These are phyloP conservation scores for Ogataea corticis DNA, from an alignment of 805 yeast species.

Conservation along the genomic window DNA sequence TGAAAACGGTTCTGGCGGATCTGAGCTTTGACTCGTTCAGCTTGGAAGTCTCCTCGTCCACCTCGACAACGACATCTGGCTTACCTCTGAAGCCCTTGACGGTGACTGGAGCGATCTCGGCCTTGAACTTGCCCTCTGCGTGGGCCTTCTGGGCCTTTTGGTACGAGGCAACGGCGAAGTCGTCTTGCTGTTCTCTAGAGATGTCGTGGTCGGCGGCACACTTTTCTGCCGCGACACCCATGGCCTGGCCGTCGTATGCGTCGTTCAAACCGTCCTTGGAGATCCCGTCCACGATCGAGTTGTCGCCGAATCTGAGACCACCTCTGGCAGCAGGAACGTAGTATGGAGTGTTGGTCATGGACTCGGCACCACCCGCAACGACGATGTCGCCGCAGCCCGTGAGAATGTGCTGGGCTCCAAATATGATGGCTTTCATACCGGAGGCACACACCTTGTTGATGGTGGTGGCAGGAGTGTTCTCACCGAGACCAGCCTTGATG, in stretches of 20 bases:
- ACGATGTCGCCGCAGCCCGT: conserved; percentile 91
- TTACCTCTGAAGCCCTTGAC: conserved; percentile 90
- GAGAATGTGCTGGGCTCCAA: conserved; percentile 87
- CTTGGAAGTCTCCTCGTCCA: conserved; percentile 83
- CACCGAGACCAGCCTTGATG: conserved; percentile 80
- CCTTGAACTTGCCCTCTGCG: conserved; percentile 73
- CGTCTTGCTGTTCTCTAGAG: conserved; percentile 86
- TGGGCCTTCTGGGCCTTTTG: conserved; percentile 83
- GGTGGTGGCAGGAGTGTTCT: conserved; percentile 81
- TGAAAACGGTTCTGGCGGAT: conserved; percentile 91
- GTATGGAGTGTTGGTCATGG: conserved; percentile 95
- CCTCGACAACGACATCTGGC: conserved; percentile 69
- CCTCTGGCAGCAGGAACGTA: conserved; percentile 81
- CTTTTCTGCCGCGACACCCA: conserved; percentile 98
- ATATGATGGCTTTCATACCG: conserved; percentile 87
- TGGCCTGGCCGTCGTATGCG: conserved; percentile 82
- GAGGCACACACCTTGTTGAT: conserved; percentile 97
- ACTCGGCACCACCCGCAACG: conserved; percentile 96
- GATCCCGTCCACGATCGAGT: conserved; percentile 79
- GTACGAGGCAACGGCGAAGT: conserved; percentile 82
- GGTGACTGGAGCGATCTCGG: conserved; percentile 85
- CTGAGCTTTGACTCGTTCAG: conserved; percentile 75
- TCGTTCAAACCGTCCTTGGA: conserved; percentile 92
- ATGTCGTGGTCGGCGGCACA: conserved; percentile 82
- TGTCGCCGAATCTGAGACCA: conserved; percentile 90